A percentile compares a stretch with the other conserved stretches of the same genome.
phyloP scores from a whole-genome alignment of 257 asterid genomes.

The Forsythia suspensa region DNA sequence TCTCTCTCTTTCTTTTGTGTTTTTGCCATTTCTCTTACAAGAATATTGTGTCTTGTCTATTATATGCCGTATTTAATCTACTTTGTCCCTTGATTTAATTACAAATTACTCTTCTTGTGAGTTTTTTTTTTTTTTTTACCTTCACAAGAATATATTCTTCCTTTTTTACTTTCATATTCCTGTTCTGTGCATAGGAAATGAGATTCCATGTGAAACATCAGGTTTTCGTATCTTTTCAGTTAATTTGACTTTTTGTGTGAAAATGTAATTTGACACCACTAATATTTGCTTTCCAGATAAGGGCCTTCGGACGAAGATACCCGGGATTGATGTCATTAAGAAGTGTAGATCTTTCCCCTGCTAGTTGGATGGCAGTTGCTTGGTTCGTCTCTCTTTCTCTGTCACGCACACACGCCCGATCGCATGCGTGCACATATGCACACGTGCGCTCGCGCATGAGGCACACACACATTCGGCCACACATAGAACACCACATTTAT shows the following conservation, averaged over 20 bases:
- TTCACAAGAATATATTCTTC: neutral
- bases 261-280: slow-evolving; percentile 4
- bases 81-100: neutral
- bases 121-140: neutral
- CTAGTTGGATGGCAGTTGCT: slow-evolving; percentile 92
- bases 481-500: neutral
- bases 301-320: slow-evolving; percentile 45
- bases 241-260: neutral
- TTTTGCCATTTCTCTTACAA: neutral
- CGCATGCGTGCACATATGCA: neutral
- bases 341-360: slow-evolving; percentile 85
- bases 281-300: slow-evolving; percentile 39
- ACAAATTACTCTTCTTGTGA: neutral
- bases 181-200: slow-evolving; percentile 1
- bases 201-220: slow-evolving; percentile 1
- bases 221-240: slow-evolving; percentile 11
- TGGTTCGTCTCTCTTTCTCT: slow-evolving; percentile 48
- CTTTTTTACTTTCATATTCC: neutral
- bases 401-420: neutral
- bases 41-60: neutral
- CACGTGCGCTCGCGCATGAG: too few relatives aligned
- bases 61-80: neutral
- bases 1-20: neutral
- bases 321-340: slow-evolving; percentile 66
- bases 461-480: neutral